A percentile compares a stretch with the other conserved stretches of the same genome.
These are phyloP conservation scores for Colletotrichum tofieldiae DNA, from an alignment of 2,329 filamentous ascomycete genomes.

Conservation along the genomic window DNA sequence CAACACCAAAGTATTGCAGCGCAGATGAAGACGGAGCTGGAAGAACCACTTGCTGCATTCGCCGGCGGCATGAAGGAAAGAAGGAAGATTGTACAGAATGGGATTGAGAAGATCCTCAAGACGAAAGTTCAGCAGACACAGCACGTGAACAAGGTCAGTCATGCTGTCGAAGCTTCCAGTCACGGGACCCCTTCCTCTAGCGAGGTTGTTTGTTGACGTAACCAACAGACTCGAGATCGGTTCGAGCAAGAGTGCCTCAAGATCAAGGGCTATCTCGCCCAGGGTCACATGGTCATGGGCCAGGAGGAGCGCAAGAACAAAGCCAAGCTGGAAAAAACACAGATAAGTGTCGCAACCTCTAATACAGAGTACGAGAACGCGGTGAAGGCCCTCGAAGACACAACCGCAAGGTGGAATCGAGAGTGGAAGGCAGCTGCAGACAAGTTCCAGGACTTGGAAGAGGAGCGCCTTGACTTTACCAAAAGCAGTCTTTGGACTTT, in stretches of 20 bases:
- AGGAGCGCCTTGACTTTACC: slow-evolving; percentile 95
- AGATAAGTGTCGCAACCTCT: slow-evolving; percentile 91
- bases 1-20: slow-evolving; percentile 90
- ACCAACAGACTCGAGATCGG: slow-evolving; percentile 82
- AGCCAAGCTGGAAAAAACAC: slow-evolving; percentile 97
- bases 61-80: slow-evolving; percentile 96
- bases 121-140: slow-evolving; percentile 93
- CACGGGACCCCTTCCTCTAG: background rate
- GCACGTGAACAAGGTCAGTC: slow-evolving; percentile 87
- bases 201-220: slow-evolving; percentile 30
- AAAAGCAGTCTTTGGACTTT: slow-evolving; percentile 99
- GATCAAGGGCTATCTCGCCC: slow-evolving; percentile 98
- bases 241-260: slow-evolving; percentile 98
- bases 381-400: slow-evolving; percentile 94
- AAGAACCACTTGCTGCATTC: slow-evolving; percentile 93
- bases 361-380: slow-evolving; percentile 95
- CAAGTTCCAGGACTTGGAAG: slow-evolving; percentile 99
- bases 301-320: slow-evolving; percentile 99
- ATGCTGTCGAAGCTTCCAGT: background rate
- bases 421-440: slow-evolving; percentile 99
- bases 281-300: slow-evolving; percentile 99
- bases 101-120: slow-evolving; percentile 95
- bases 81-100: slow-evolving; percentile 94
- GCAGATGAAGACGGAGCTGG: slow-evolving; percentile 96
- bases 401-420: slow-evolving; percentile 94